Percentiles rank a stretch among this genome's conserved stretches.
These are phyloP conservation scores for Teunomyces pallodes DNA, from an alignment of 805 yeast species.

Conservation along the genomic window DNA sequence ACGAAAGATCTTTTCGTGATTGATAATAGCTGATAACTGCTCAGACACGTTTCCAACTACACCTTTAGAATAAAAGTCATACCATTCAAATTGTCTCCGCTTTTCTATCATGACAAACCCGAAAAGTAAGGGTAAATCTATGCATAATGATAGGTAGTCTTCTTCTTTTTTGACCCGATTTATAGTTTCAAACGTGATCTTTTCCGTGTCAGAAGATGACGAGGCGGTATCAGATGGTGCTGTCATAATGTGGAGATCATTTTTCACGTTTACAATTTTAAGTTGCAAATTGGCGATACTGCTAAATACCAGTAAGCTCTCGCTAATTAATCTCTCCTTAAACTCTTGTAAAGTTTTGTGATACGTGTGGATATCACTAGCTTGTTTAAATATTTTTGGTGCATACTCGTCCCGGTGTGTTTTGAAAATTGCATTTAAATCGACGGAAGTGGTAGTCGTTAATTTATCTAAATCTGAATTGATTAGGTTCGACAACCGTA, in stretches of 20 bases:
- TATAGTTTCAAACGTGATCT: conserved; percentile 17
- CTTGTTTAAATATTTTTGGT: conserved; percentile 27
- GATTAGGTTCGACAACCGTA: conserved; percentile 11
- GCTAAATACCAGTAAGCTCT: conserved; percentile 25
- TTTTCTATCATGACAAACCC: conserved; percentile 67
- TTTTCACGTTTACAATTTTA: conserved; percentile 33
- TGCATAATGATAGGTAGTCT: conserved; percentile 42
- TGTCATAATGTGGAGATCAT: conserved; percentile 26
- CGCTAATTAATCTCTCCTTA: conserved; percentile 19
- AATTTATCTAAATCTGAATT: conserved; percentile 17
- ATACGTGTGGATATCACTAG: conserved; percentile 33
- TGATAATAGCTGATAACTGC: conserved; percentile 53
- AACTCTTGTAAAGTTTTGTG: conserved; percentile 34
- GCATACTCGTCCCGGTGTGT: conserved; percentile 15
- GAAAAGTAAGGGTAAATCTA: conserved; percentile 69
- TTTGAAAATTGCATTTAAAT: conserved; percentile 22
- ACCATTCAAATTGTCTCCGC: conserved; percentile 60
- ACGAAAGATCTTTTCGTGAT: conserved; percentile 55
- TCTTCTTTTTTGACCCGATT: conserved; percentile 30
- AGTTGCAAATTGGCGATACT: conserved; percentile 36
- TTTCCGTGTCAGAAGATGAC: not conserved
- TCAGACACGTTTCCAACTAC: conserved; percentile 48
- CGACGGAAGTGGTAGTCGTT: conserved; percentile 7
- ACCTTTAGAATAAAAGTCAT: conserved; percentile 40
- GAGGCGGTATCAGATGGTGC: conserved; percentile 8